Conservation (phyloP, 108 stramenopile genomes). For the Conticribra guillardii region DNA sequence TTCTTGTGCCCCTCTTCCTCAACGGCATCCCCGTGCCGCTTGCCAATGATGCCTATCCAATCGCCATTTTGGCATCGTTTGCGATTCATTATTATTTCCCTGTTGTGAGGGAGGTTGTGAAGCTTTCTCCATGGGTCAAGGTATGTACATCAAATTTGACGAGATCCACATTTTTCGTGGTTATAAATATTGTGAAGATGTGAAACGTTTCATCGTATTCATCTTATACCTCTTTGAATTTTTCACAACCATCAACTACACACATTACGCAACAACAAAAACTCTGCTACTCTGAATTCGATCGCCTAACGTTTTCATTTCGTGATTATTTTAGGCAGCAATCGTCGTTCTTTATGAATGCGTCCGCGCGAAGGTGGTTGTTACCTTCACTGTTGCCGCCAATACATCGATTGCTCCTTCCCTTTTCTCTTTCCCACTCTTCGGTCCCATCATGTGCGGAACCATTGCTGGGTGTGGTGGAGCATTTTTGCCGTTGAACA, state of each 20-base stretch:
- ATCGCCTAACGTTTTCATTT: too few species aligned
- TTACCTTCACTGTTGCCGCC: slow-evolving; percentile 69
- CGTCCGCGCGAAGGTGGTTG: slow-evolving; percentile 76
- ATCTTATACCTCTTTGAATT: too few species aligned
- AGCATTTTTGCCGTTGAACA: slow-evolving; percentile 85
- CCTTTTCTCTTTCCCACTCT: slow-evolving; percentile 77
- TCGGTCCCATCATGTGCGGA: slow-evolving; percentile 93
- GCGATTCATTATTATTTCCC: slow-evolving; percentile 79
- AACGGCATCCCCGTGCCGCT: slow-evolving; percentile 83
- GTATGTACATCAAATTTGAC: slow-evolving; percentile 18
- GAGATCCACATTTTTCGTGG: not conserved
- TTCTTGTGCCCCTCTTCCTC: slow-evolving; percentile 86
- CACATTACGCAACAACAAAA: too few species aligned
- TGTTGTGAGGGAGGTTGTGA: slow-evolving; percentile 74
- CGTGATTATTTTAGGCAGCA: too few species aligned
- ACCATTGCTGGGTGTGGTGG: slow-evolving; percentile 88
- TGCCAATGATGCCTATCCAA: slow-evolving; percentile 81
- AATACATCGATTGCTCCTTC: slow-evolving; percentile 69
- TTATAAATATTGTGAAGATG: not conserved
- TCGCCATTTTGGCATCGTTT: slow-evolving; percentile 75
- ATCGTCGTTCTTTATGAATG: slow-evolving; percentile 73
- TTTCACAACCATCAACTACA: too few species aligned
- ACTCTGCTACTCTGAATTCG: too few species aligned
- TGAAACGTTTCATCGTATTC: too few species aligned
- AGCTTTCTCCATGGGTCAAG: slow-evolving; percentile 58